A percentile compares a stretch with the other conserved stretches of the same genome.
phyloP scores from a whole-genome alignment of 2,329 filamentous ascomycete species.

The Metarhizium brunneum region DNA sequence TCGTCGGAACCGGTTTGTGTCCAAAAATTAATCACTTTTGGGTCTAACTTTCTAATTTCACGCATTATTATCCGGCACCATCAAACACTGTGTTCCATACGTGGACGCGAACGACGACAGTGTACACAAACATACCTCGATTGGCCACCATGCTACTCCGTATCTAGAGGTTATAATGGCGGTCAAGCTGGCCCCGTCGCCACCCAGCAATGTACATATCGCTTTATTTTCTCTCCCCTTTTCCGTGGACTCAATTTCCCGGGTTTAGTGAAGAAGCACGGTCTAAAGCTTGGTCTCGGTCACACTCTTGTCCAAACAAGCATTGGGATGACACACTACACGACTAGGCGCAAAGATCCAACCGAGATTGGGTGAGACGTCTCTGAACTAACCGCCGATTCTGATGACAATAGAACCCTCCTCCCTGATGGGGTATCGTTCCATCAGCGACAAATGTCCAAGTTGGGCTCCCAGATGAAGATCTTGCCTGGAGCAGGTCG shows the following conservation, averaged over 20 bases:
- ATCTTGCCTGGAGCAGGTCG: too few relatives aligned
- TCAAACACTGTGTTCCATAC: background rate
- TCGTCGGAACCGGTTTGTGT: background rate
- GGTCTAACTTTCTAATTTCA: background rate
- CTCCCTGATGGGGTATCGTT: too few relatives aligned
- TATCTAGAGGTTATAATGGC: too few relatives aligned
- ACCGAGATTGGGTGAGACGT: conserved; percentile 5
- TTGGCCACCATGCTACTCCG: too few relatives aligned
- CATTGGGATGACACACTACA: background rate
- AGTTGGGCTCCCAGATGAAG: too few relatives aligned
- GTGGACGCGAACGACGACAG: too few relatives aligned
- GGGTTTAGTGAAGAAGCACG: background rate
- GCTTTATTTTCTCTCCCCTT: background rate
- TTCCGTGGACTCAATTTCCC: conserved; percentile 1
- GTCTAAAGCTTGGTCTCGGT: background rate
- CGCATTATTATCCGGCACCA: background rate
- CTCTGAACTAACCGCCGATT: background rate
- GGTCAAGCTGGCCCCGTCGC: too few relatives aligned
- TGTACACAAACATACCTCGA: too few relatives aligned
- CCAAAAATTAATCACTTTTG: background rate
- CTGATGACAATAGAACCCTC: too few relatives aligned
- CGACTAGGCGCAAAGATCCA: background rate
- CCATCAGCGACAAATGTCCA: too few relatives aligned
- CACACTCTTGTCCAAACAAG: background rate
- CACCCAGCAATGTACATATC: too few relatives aligned